Percentiles rank a stretch among this genome's conserved stretches.
Conservation (phyloP, 2,329 filamentous ascomycete genomes). For the Hypoxylon sp. region DNA sequence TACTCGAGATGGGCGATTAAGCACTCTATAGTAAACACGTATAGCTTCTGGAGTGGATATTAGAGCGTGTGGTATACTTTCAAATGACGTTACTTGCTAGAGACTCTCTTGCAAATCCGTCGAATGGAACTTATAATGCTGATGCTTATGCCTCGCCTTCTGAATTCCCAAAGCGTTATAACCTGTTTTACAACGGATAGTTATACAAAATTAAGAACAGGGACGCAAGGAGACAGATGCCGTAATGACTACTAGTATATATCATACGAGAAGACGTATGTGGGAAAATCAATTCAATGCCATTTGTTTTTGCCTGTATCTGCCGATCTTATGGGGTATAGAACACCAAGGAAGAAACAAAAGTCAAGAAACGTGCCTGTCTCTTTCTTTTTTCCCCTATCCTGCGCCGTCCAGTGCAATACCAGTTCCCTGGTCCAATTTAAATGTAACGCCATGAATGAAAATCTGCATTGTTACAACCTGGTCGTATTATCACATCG, state of each 20-base stretch:
- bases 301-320: slow-evolving; percentile 37
- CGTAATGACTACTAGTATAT: background rate
- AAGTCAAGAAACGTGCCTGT: slow-evolving; percentile 34
- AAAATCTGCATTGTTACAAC: slow-evolving; percentile 11
- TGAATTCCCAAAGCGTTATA: background rate
- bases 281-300: slow-evolving; percentile 27
- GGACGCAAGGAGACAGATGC: background rate
- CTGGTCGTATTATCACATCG: slow-evolving; percentile 6
- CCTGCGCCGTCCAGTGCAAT: slow-evolving; percentile 43
- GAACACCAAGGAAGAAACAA: slow-evolving; percentile 32
- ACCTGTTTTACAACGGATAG: background rate
- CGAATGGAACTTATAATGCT: background rate
- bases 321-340: slow-evolving; percentile 41
- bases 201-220: background rate
- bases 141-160: background rate
- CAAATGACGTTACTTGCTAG: background rate
- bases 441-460: slow-evolving; percentile 26
- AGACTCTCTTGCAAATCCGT: background rate
- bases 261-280: background rate
- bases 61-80: background rate
- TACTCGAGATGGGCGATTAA: background rate
- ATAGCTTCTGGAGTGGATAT: background rate
- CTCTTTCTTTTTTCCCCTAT: slow-evolving; percentile 33
- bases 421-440: slow-evolving; percentile 34
- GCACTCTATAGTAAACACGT: background rate